These are phyloP conservation scores for Bipolaris sorokiniana DNA, from an alignment of 2,329 filamentous ascomycete species.

Conservation along the genomic window DNA sequence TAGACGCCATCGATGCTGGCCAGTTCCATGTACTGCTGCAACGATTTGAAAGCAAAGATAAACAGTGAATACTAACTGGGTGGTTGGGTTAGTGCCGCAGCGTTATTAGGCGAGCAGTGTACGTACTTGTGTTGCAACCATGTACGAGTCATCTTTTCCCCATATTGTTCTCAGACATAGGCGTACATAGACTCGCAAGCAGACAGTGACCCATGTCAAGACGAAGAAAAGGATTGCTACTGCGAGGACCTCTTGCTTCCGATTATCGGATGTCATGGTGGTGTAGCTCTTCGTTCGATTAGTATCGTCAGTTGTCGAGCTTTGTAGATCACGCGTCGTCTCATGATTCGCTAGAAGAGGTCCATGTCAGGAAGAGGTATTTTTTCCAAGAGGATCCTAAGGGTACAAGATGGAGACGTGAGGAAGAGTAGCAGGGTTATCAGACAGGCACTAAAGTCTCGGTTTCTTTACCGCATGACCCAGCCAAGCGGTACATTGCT, in stretches of 20 bases:
- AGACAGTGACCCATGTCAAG: slow-evolving; percentile 47
- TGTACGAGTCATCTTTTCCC: slow-evolving; percentile 51
- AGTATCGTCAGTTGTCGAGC: background rate
- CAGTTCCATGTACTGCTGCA: slow-evolving; percentile 50
- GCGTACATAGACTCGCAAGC: slow-evolving; percentile 48
- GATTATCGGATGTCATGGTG: slow-evolving; percentile 20
- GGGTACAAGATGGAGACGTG: too few relatives aligned
- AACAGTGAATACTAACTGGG: slow-evolving; percentile 47
- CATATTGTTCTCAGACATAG: slow-evolving; percentile 46
- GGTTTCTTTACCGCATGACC: slow-evolving; percentile 3
- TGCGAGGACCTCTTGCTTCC: slow-evolving; percentile 31
- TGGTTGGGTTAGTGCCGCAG: slow-evolving; percentile 2
- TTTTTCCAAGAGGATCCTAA: background rate
- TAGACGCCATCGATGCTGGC: slow-evolving; percentile 46
- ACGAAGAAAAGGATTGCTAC: slow-evolving; percentile 49
- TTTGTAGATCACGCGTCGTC: background rate
- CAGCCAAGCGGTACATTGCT: background rate
- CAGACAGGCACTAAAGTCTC: background rate
- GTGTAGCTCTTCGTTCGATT: background rate
- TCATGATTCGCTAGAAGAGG: background rate
- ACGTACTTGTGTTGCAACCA: slow-evolving; percentile 47
- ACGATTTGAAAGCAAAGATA: slow-evolving; percentile 51
- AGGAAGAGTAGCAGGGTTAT: background rate
- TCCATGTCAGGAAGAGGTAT: background rate
- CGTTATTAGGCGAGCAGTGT: too few relatives aligned